Conservation (phyloP, 169 alveolate species). For the Eimeria tenella region DNA sequence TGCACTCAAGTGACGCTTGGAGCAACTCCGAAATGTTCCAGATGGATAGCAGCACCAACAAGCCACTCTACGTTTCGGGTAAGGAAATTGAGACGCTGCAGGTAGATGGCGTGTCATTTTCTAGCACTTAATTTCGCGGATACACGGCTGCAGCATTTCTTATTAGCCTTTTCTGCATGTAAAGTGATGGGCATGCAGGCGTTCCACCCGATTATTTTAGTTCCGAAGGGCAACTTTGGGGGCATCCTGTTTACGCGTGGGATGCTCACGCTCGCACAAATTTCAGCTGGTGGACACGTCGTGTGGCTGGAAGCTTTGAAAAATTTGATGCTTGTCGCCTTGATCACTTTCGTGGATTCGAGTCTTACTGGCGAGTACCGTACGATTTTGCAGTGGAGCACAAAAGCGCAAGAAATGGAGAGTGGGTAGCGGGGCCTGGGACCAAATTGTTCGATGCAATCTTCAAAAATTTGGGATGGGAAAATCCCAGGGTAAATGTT, state of each 20-base stretch:
- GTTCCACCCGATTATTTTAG: constrained; percentile 78
- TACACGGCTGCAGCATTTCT: neutral
- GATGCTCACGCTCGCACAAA: constrained; percentile 67
- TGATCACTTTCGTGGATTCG: constrained; percentile 80
- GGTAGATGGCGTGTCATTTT: neutral
- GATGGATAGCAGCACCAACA: constrained; percentile 68
- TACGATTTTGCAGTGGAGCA: constrained; percentile 67
- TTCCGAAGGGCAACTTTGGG: constrained; percentile 81
- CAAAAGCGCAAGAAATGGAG: constrained; percentile 76
- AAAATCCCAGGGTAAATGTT: constrained; percentile 68
- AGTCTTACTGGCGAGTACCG: constrained; percentile 79
- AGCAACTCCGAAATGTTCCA: constrained; percentile 77
- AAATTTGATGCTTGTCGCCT: constrained; percentile 72
- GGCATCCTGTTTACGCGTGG: constrained; percentile 80
- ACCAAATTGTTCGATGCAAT: constrained; percentile 69
- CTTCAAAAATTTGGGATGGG: constrained; percentile 76
- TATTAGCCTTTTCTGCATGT: neutral
- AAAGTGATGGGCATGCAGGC: constrained; percentile 61
- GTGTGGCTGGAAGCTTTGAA: constrained; percentile 65
- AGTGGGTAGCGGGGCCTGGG: constrained; percentile 79
- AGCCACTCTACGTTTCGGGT: constrained; percentile 79
- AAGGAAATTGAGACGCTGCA: neutral
- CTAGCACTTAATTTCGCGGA: neutral
- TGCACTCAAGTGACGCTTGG: constrained; percentile 78
- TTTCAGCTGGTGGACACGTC: constrained; percentile 78